A percentile compares a stretch with the other conserved stretches of the same genome.
Conservation (phyloP, 164 flowering plant genomes). For the Aristolochia contorta region DNA sequence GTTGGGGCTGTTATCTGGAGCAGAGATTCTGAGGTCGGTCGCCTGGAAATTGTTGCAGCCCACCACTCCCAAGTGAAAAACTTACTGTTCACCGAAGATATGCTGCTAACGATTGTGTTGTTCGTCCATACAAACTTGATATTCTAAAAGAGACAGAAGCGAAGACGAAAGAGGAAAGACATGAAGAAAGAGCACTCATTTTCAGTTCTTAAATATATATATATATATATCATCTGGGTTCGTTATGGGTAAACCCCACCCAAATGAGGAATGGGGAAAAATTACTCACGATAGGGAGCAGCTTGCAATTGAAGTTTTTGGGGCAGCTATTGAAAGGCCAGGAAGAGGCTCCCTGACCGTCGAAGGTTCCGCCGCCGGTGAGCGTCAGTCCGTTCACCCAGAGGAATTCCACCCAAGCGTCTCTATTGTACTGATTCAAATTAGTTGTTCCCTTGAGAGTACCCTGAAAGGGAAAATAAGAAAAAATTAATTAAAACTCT, state of each 20-base stretch:
- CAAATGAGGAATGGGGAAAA: neutral
- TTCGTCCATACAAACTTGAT: constrained; percentile 44
- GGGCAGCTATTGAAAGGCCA: constrained; percentile 44
- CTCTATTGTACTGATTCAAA: constrained; percentile 23
- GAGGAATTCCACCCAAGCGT: constrained; percentile 50
- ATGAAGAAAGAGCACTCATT: no score
- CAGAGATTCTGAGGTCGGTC: constrained; percentile 29
- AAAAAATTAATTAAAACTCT: no score
- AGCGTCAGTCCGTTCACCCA: constrained; percentile 40
- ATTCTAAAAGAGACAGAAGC: constrained; percentile 21
- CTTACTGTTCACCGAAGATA: constrained; percentile 56
- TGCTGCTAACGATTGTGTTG: constrained; percentile 25
- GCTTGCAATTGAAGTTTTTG: constrained; percentile 2
- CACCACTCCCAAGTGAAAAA: constrained; percentile 52
- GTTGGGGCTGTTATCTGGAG: constrained; percentile 59
- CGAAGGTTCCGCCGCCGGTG: constrained; percentile 59
- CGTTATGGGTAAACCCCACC: no score
- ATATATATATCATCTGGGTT: no score
- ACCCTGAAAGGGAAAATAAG: constrained; percentile 24
- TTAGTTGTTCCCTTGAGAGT: constrained; percentile 41
- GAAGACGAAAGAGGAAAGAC: neutral
- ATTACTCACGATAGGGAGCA: constrained; percentile 45
- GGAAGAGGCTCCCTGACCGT: constrained; percentile 58
- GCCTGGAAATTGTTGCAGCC: constrained; percentile 37
- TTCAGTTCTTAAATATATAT: no score